phyloP scores from a whole-genome alignment of 352 stramenopile species.

The Proteromonas lacertae region DNA sequence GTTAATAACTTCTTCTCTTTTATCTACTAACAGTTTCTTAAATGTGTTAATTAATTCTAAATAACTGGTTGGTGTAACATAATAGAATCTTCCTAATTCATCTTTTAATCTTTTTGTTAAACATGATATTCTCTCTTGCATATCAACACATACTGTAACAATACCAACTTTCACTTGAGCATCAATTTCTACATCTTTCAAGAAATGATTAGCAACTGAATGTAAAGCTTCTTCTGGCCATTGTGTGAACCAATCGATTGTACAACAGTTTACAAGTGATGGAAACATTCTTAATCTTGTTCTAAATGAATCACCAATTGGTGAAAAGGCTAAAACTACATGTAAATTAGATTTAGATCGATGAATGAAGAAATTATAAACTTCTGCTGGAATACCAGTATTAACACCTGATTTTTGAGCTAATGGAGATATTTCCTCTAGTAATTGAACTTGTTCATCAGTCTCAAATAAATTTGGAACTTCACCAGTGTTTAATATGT shows the following conservation, averaged over 20 bases:
- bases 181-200: not conserved
- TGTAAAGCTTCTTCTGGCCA: slow-evolving; percentile 57
- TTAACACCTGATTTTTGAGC: slow-evolving; percentile 9
- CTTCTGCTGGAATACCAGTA: slow-evolving; percentile 8
- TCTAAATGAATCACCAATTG: slow-evolving; percentile 41
- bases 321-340: slow-evolving; percentile 35
- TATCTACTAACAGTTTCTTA: slow-evolving; percentile 48
- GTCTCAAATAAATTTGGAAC: slow-evolving; percentile 77
- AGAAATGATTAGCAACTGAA: slow-evolving; percentile 22
- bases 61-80: slow-evolving; percentile 66
- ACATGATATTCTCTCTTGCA: slow-evolving; percentile 28
- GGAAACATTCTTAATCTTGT: slow-evolving; percentile 18
- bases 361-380: slow-evolving; percentile 52
- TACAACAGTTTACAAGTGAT: slow-evolving; percentile 47
- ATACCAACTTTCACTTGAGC: not conserved
- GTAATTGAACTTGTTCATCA: slow-evolving; percentile 81
- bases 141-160: slow-evolving; percentile 29
- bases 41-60: slow-evolving; percentile 56
- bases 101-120: slow-evolving; percentile 33
- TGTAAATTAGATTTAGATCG: slow-evolving; percentile 29
- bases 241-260: slow-evolving; percentile 67
- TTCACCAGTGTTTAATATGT: too few species aligned
- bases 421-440: slow-evolving; percentile 16
- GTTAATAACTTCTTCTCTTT: slow-evolving; percentile 26
- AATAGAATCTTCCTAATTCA: too few species aligned